Conservation (phyloP, 2,329 filamentous ascomycete genomes). For the Aspergillus fructus region DNA sequence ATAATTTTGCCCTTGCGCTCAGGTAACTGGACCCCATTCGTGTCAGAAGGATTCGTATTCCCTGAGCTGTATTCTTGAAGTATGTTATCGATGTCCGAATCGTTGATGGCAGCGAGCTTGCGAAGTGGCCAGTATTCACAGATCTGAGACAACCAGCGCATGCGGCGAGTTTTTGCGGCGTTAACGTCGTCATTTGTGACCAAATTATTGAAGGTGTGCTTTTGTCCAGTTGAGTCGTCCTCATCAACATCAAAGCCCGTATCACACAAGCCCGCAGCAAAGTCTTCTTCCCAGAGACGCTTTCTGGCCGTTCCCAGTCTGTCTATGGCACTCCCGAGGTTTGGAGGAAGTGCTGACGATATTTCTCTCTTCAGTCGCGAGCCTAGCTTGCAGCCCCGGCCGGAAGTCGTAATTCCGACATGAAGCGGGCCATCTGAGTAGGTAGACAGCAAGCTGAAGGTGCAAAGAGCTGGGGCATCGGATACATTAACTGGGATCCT, state of each 20-base stretch:
- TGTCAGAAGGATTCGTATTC: conserved; percentile 21
- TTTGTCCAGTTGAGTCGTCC: conserved; percentile 58
- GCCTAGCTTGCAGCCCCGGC: conserved; percentile 89
- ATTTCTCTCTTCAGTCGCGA: conserved; percentile 87
- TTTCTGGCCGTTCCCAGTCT: conserved; percentile 71
- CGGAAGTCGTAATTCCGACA: conserved; percentile 93
- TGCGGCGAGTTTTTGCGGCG: conserved; percentile 73
- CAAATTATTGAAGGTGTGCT: conserved; percentile 78
- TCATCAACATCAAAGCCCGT: conserved; percentile 47
- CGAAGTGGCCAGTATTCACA: conserved; percentile 98
- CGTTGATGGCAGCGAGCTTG: conserved; percentile 74
- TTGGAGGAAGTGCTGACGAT: conserved; percentile 70
- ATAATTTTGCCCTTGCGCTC: conserved; percentile 67
- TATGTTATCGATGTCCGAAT: conserved; percentile 74
- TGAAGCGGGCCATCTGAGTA: conserved; percentile 89
- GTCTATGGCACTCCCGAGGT: conserved; percentile 74
- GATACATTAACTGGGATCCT: conserved; percentile 92
- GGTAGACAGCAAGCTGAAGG: conserved; percentile 85
- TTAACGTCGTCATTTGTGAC: conserved; percentile 71
- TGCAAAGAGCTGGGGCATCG: conserved; percentile 81
- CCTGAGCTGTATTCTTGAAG: conserved; percentile 65
- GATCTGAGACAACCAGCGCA: conserved; percentile 91
- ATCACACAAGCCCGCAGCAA: conserved; percentile 49
- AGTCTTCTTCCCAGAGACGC: conserved; percentile 73
- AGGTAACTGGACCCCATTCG: conserved; percentile 10